These are phyloP conservation scores for Clonostachys solani DNA, from an alignment of 2,329 filamentous ascomycete species.

Conservation along the genomic window DNA sequence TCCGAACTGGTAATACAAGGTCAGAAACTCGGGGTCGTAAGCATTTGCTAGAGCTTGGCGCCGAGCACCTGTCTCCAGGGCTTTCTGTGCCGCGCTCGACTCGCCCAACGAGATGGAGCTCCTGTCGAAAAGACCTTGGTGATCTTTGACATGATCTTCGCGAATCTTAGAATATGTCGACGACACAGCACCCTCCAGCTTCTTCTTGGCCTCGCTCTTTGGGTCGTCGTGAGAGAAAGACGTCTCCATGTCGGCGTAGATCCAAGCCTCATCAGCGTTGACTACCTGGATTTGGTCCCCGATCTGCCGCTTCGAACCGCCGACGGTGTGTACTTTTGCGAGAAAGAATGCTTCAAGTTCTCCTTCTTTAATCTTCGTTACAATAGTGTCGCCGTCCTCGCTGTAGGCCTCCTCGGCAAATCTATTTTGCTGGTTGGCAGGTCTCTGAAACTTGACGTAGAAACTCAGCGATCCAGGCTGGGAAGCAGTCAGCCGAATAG, in stretches of 20 bases:
- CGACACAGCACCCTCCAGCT: neutral
- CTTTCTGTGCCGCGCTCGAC: no score
- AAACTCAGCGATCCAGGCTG: constrained; percentile 5
- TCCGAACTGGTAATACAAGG: constrained; percentile 1
- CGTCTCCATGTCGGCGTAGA: constrained; percentile 5
- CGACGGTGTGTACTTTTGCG: neutral
- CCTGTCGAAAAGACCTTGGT: no score
- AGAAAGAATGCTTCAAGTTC: no score
- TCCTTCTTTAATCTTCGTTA: no score
- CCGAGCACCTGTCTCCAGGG: neutral
- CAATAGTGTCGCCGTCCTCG: no score
- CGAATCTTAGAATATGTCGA: no score
- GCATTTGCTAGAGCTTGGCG: neutral
- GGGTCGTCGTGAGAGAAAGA: neutral
- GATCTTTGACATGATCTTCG: no score
- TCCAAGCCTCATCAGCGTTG: constrained; percentile 6
- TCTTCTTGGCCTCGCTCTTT: neutral
- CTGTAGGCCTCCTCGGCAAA: neutral
- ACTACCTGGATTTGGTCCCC: constrained; percentile 4
- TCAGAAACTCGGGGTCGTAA: neutral
- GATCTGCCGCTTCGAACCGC: neutral
- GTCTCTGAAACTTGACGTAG: neutral
- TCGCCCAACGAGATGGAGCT: no score
- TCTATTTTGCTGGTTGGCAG: neutral
- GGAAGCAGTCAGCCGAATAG: constrained; percentile 9